phyloP scores from a whole-genome alignment of 208 protist genomes.

The Crithidia sp. region DNA sequence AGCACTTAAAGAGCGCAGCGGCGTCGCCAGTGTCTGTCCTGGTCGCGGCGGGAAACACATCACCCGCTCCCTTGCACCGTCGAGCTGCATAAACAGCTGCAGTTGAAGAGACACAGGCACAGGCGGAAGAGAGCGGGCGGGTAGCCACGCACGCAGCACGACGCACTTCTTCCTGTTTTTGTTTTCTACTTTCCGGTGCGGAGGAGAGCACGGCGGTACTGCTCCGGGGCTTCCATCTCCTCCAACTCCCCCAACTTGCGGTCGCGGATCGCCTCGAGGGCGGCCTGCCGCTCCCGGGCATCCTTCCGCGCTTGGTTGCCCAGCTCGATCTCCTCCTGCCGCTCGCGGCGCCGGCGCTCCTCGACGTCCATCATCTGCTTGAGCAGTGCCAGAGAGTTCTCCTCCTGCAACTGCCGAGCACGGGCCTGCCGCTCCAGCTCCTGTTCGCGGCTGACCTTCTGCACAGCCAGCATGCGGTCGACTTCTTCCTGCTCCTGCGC shows the following conservation, averaged over 20 bases:
- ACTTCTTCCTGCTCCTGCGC: slow-evolving; percentile 83
- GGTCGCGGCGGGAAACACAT: too few relatives aligned
- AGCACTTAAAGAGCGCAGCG: not conserved
- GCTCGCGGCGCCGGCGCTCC: slow-evolving; percentile 82
- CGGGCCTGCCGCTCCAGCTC: slow-evolving; percentile 68
- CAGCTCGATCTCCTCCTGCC: slow-evolving; percentile 92
- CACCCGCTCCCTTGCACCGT: too few relatives aligned
- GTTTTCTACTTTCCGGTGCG: slow-evolving; percentile 45
- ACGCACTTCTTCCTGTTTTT: not conserved
- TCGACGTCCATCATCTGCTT: slow-evolving; percentile 93
- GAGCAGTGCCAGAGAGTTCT: slow-evolving; percentile 85
- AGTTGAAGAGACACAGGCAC: too few relatives aligned
- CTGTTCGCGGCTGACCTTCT: slow-evolving; percentile 81
- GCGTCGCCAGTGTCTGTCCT: too few relatives aligned
- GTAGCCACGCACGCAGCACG: too few relatives aligned
- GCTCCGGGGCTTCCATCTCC: slow-evolving; percentile 73
- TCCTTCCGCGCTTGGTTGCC: slow-evolving; percentile 76
- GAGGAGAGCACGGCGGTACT: slow-evolving; percentile 77
- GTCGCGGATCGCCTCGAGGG: slow-evolving; percentile 88
- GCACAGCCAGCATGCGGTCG: slow-evolving; percentile 85
- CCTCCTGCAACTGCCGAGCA: slow-evolving; percentile 64
- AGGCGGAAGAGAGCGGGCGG: too few relatives aligned
- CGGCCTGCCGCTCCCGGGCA: slow-evolving; percentile 75
- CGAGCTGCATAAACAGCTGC: too few relatives aligned
- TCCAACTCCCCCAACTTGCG: slow-evolving; percentile 84